These are phyloP conservation scores for Cercospora sp. DNA, from an alignment of 2,329 filamentous ascomycete genomes.

Conservation along the genomic window DNA sequence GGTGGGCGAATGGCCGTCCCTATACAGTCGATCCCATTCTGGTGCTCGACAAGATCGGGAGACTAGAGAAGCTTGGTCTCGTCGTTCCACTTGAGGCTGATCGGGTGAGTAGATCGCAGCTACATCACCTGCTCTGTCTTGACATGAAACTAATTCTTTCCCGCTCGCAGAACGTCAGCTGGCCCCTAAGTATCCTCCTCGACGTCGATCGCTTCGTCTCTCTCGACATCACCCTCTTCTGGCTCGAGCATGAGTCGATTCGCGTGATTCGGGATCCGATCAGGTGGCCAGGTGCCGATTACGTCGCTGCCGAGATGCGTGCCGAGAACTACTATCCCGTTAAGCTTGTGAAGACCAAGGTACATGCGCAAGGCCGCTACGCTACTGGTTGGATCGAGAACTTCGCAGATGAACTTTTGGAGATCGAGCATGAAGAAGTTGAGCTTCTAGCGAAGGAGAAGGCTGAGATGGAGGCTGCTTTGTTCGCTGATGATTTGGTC, in stretches of 20 bases:
- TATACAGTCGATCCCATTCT: neutral
- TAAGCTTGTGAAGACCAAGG: neutral
- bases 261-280: too few species aligned
- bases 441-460: neutral
- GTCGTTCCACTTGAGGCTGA: neutral
- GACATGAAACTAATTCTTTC: neutral
- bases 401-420: neutral
- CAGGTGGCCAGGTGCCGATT: too few species aligned
- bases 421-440: neutral
- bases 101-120: neutral
- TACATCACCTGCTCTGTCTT: neutral
- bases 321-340: neutral
- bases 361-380: neutral
- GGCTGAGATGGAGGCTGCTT: neutral
- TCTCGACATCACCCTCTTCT: neutral
- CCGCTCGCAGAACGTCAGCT: too few species aligned
- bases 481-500: neutral
- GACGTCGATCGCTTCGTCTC: neutral
- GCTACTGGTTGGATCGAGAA: neutral
- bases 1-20: neutral
- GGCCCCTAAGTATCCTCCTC: neutral
- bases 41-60: neutral
- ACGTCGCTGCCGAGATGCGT: neutral
- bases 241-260: neutral
- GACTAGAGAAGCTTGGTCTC: neutral